Evolutionary conservation across 768 basidiomycete genomes (phyloP).

Genomic region (Gloeopeniophorella convolvens): DNA sequence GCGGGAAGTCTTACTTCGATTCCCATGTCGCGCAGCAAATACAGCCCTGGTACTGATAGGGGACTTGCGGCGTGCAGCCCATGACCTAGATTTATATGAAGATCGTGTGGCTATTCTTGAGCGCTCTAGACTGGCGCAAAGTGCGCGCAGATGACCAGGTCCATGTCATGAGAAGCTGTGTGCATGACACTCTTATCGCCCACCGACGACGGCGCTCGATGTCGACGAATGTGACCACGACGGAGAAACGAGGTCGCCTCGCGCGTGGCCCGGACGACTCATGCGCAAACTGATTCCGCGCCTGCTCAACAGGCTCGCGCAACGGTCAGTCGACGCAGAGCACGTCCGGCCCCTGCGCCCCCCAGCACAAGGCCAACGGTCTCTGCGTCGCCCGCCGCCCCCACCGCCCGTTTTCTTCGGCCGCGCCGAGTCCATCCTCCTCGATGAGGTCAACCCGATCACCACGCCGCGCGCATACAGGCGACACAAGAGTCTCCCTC

Average conservation of each 20-base stretch:
- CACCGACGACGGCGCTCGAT: too few species aligned
- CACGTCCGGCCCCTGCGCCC: conserved; percentile 9
- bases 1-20: conserved; percentile 13
- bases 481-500: conserved; percentile 53
- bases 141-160: neutral
- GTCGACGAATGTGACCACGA: neutral
- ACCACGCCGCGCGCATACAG: conserved; percentile 41
- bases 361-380: conserved; percentile 8
- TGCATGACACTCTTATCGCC: too few species aligned
- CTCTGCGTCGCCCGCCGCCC: conserved; percentile 4
- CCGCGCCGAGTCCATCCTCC: conserved; percentile 51
- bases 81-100: too few species aligned
- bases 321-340: conserved; percentile 21
- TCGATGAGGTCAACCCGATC: conserved; percentile 51
- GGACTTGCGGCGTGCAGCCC: too few species aligned
- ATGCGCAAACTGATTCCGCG: conserved; percentile 75
- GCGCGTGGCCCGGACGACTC: neutral
- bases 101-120: too few species aligned
- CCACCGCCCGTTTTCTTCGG: conserved; percentile 35
- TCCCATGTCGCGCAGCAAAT: too few species aligned
- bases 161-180: too few species aligned
- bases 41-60: too few species aligned
- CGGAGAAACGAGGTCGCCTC: neutral
- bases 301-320: conserved; percentile 39
- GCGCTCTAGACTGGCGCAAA: too few species aligned